Base-by-base conservation (phyloP, 306 rosid species). In the Castanospermum australe region DNA sequence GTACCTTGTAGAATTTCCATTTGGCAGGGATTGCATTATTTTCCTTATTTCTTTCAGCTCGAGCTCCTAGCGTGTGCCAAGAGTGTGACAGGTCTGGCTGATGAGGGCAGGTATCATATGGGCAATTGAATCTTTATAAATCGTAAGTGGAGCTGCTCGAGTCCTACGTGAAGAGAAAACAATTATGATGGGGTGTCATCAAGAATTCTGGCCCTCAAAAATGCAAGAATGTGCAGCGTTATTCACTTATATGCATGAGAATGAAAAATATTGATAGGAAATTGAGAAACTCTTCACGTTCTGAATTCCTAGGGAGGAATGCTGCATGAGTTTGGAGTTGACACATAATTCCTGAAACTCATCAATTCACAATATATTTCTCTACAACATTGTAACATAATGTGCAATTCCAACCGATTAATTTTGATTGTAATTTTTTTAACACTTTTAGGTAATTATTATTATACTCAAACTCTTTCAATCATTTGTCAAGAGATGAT, bases 31-130 rank as follows among this genome's bases (percentile, higher is more conserved):
- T 80, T 5, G 88, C 91, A 77, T 81, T 86, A 70, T 94, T 94
- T 81, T 94, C 99, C 84, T 94, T 94, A 33, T 89, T 92, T 88
- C 99, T 86, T 85, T 92, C 97, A 32, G 91, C 91, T 82, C 90
- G 89, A 85, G 87, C 81, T 82, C 94, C 99, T 68, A 94, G 91
- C 32, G 75, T 24, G 63, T 56, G 87, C 99, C 94, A 92, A 69
- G 93, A 80, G 73, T 84, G 82, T 38, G 84, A 74, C 35, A 10
- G 28, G 9, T 89, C 93, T 24, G 87, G 82, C 63, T 83, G 87
- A 28, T 64, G 79, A 71, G 77, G 74, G 45, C 50, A 45, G 9
- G 81, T 17, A 51, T 77, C 67, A 42, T 55, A 67, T 14, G 24
- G 62, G 39, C 82, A 83, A 25, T 75, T 81, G 94, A 86, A 79